Base-by-base conservation (phyloP, 2,329 filamentous ascomycete genomes). In the Arthrobotrys iridis region DNA sequence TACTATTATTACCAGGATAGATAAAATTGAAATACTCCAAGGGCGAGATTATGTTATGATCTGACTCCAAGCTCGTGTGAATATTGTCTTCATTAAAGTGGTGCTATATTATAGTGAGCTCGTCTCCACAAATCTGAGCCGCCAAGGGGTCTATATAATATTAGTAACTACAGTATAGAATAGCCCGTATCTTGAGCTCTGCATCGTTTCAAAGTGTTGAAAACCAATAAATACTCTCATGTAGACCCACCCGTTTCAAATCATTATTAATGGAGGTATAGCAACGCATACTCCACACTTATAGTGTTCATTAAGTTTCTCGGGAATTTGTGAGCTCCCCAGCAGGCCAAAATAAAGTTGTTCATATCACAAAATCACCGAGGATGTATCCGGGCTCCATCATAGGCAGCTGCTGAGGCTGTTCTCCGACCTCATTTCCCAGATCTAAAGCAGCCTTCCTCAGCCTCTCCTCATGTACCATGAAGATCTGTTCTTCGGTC, bases 401-500 rank as follows among this genome's bases (percentile, higher is more conserved):
- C 33, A 55, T 24, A 2, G 33, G 28, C 30, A 10, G 30, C 46
- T 64, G 58, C 28, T 71, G 35, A 3, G 40, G n/a, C n/a, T 20
- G n/a, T 59, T 59, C 55, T 43, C 28, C 55, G 18, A 22, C 6
- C 37, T 43, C 40, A 26, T 30, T 26, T 10, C 15, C 46, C 6
- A 46, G n/a, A n/a, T n/a, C n/a, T n/a, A n/a, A 35, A 55, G 40
- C 55, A 10, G 37, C 57, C 45, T 43, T 46, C 8, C 22, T 50
- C 46, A 71, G 35, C n/a, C 59, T 48, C 15, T 75, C 63, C 45
- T 48, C 20, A 8, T 74, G 62, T n/a, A 75, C 57, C 28, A 52
- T 62, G 11, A 75, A 30, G 15, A 68, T 68, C 33, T 75, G 57
- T n/a, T 67, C 71, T 30, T 35, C 24, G 1, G 71, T 75, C 13